These are phyloP conservation scores for Ceratobasidium sp. DNA, from an alignment of 1,284 basidiomycete genomes.

Conservation along the genomic window DNA sequence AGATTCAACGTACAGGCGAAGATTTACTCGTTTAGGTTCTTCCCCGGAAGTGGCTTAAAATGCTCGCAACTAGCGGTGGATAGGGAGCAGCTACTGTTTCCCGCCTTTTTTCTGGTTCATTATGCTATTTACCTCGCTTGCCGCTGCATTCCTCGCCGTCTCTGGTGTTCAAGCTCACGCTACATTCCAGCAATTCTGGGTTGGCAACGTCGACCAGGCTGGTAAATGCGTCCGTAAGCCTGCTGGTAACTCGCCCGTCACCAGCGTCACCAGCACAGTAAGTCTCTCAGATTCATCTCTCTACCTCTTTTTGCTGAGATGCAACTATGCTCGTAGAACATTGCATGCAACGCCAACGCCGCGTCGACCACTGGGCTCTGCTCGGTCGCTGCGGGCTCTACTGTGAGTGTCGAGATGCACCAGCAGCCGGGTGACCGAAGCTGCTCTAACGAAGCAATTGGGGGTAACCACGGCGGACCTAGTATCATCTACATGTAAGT, in stretches of 20 bases:
- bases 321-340: slow-evolving; percentile 17
- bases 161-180: slow-evolving; percentile 47
- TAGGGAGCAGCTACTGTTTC: background rate
- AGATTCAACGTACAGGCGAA: background rate
- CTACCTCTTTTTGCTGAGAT: background rate
- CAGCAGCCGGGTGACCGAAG: slow-evolving; percentile 50
- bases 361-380: slow-evolving; percentile 35
- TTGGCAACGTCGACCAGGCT: slow-evolving; percentile 26
- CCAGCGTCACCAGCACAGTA: slow-evolving; percentile 64
- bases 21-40: background rate
- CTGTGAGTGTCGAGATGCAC: slow-evolving; percentile 51
- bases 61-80: too few species aligned
- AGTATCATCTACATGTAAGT: slow-evolving; percentile 57
- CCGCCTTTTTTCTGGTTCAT: background rate
- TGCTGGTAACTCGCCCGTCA: slow-evolving; percentile 45
- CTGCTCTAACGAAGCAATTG: slow-evolving; percentile 51
- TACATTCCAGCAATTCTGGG: slow-evolving; percentile 50
- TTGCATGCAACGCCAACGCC: slow-evolving; percentile 50
- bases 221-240: slow-evolving; percentile 46
- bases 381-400: slow-evolving; percentile 49
- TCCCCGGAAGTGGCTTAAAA: background rate
- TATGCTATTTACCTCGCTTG: slow-evolving; percentile 31
- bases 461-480: slow-evolving; percentile 50
- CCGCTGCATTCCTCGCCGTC: slow-evolving; percentile 30
- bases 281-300: background rate